These are phyloP conservation scores for Areca catechu DNA, from an alignment of 176 grass and related monocot species.

Conservation along the genomic window DNA sequence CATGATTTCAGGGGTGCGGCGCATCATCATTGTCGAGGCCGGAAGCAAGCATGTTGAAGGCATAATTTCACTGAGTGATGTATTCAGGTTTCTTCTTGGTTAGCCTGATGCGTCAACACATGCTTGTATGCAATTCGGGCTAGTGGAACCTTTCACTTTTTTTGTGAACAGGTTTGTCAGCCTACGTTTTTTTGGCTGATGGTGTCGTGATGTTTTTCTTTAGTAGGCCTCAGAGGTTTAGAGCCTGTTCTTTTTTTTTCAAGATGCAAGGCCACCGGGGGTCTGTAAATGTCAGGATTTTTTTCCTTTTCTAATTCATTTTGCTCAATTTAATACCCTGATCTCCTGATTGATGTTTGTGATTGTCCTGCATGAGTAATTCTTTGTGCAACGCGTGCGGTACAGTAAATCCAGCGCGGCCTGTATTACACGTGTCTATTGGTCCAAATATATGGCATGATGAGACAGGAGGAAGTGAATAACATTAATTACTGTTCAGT, in stretches of 20 bases:
- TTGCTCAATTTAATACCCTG: too few relatives aligned
- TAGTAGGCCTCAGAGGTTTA: conserved; percentile 30
- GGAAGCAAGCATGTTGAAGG: conserved; percentile 97
- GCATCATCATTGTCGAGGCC: conserved; percentile 93
- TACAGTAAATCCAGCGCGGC: too few relatives aligned
- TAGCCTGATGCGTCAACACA: conserved; percentile 16
- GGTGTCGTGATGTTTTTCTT: conserved; percentile 21
- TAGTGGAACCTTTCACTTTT: conserved; percentile 29
- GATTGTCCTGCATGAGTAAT: too few relatives aligned
- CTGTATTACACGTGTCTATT: too few relatives aligned
- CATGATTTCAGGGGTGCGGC: conserved; percentile 56
- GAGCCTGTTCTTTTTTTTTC: conserved; percentile 35
- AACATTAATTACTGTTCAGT: too few relatives aligned
- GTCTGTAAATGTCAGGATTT: conserved; percentile 66
- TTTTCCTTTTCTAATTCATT: not conserved
- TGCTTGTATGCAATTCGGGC: conserved; percentile 16
- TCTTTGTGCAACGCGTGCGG: too few relatives aligned
- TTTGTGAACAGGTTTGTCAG: conserved; percentile 45
- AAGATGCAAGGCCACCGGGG: conserved; percentile 41
- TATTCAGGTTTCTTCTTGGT: conserved; percentile 81
- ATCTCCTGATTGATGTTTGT: too few relatives aligned
- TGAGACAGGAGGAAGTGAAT: too few relatives aligned
- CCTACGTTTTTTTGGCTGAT: conserved; percentile 20
- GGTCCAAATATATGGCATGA: too few relatives aligned
- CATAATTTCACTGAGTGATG: conserved; percentile 81